Evolutionary conservation across 2,329 filamentous ascomycete species (phyloP).

Genomic region (Dothiorella sarmentorum): DNA sequence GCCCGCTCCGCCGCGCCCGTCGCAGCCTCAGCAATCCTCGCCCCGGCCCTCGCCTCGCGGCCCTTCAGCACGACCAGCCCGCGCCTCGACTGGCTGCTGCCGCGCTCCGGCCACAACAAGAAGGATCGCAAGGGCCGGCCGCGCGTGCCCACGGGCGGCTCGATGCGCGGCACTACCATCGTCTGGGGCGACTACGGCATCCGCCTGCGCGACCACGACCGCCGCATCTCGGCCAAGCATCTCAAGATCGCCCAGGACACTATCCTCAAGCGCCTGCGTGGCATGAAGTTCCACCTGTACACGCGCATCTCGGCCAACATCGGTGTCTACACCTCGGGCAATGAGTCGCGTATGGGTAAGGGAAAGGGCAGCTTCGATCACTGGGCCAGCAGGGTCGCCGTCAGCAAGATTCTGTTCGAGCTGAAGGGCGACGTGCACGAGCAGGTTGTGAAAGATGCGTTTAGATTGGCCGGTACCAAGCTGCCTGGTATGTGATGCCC

Average conservation of each 20-base stretch:
- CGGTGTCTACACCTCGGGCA: slow-evolving; percentile 91
- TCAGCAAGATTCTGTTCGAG: slow-evolving; percentile 91
- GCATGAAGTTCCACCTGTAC: slow-evolving; percentile 88
- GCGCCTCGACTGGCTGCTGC: slow-evolving; percentile 73
- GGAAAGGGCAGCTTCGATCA: slow-evolving; percentile 97
- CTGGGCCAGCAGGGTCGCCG: slow-evolving; percentile 85
- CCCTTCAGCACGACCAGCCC: slow-evolving; percentile 69
- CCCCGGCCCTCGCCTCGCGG: slow-evolving; percentile 38
- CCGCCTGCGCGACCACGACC: slow-evolving; percentile 89
- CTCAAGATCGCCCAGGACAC: slow-evolving; percentile 91
- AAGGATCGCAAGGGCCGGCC: slow-evolving; percentile 87
- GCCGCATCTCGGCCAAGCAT: slow-evolving; percentile 80
- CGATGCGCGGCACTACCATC: slow-evolving; percentile 86
- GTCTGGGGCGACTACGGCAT: slow-evolving; percentile 95
- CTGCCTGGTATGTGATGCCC: slow-evolving; percentile 68
- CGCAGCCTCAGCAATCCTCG: slow-evolving; percentile 26
- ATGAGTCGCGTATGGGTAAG: slow-evolving; percentile 98
- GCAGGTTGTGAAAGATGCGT: slow-evolving; percentile 88
- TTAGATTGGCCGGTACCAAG: slow-evolving; percentile 91
- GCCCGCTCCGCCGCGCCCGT: slow-evolving; percentile 21
- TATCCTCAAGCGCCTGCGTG: slow-evolving; percentile 82
- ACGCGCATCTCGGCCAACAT: slow-evolving; percentile 89
- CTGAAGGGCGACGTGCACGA: slow-evolving; percentile 90
- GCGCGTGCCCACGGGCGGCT: slow-evolving; percentile 85
- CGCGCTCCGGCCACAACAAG: slow-evolving; percentile 73